Evolutionary conservation across 2,329 filamentous ascomycete species (phyloP).

Genomic region (Teratosphaeria pseudoeucalypti): DNA sequence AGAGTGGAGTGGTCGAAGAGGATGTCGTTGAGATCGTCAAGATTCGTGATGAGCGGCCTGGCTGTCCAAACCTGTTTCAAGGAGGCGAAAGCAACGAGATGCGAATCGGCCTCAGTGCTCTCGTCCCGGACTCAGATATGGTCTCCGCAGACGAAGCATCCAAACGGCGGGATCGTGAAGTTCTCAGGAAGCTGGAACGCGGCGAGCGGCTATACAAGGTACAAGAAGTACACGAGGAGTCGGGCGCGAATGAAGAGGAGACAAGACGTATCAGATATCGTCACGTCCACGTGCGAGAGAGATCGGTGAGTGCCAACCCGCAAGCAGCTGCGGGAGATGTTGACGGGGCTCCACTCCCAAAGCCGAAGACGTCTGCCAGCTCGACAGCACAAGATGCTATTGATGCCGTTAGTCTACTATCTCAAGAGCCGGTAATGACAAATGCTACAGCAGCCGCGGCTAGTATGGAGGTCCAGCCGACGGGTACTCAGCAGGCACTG

Average conservation of each 20-base stretch:
- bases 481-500: not conserved
- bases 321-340: not conserved
- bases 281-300: conserved; percentile 7
- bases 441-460: not conserved
- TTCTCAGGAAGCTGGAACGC: not conserved
- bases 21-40: conserved; percentile 13
- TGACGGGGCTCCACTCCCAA: not conserved
- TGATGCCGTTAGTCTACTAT: conserved; percentile 6
- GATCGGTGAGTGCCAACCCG: not conserved
- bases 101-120: conserved; percentile 16
- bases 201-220: not conserved
- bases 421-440: not conserved
- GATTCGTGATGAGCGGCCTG: not conserved
- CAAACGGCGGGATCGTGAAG: not conserved
- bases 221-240: not conserved
- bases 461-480: not conserved
- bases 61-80: not conserved
- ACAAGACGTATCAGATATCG: conserved; percentile 5
- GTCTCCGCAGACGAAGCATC: conserved; percentile 9
- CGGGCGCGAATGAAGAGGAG: not conserved
- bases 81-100: conserved; percentile 16
- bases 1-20: conserved; percentile 5
- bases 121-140: conserved; percentile 14
- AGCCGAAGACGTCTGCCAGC: conserved; percentile 2
- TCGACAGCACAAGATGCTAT: conserved; percentile 11